Percentiles rank a stretch among this genome's conserved stretches.
These are phyloP conservation scores for Didymella segeticola DNA, from an alignment of 2,329 filamentous ascomycete genomes.

Conservation along the genomic window DNA sequence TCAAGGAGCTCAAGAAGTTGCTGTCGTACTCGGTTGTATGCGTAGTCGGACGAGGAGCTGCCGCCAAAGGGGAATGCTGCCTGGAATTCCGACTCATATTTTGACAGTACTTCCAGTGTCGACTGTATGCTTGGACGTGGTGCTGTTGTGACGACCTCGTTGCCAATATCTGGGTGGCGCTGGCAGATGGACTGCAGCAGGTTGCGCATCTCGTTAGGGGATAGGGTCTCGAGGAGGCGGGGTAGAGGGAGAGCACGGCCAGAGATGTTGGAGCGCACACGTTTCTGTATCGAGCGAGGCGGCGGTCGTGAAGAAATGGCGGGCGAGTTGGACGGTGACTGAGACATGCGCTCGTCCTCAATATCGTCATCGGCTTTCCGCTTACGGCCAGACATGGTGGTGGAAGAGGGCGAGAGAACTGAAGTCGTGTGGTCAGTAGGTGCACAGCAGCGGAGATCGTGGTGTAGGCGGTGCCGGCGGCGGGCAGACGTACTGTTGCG, in stretches of 20 bases:
- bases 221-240: constrained; percentile 92
- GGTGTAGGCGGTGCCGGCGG: background rate
- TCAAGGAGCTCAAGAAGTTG: constrained; percentile 82
- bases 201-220: constrained; percentile 80
- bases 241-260: constrained; percentile 70
- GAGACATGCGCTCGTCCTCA: constrained; percentile 83
- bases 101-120: constrained; percentile 78
- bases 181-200: constrained; percentile 93
- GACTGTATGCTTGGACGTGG: constrained; percentile 86
- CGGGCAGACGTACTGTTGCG: constrained; percentile 61
- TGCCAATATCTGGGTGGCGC: constrained; percentile 81
- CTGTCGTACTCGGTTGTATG: constrained; percentile 90
- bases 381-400: constrained; percentile 67
- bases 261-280: constrained; percentile 70
- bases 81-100: constrained; percentile 80
- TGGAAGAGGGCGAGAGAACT: constrained; percentile 48
- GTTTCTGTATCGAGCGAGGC: constrained; percentile 62
- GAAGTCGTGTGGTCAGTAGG: constrained; percentile 18
- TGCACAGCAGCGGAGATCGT: constrained; percentile 11
- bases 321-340: constrained; percentile 84
- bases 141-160: constrained; percentile 82
- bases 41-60: constrained; percentile 85
- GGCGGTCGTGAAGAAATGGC: constrained; percentile 74
- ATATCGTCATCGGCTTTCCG: constrained; percentile 85
- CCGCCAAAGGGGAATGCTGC: constrained; percentile 85